Evolutionary conservation across 2,329 filamentous ascomycete species (phyloP), one percentile per base, ranked within the genome.

Genomic region (Cordyceps cicadae): DNA sequence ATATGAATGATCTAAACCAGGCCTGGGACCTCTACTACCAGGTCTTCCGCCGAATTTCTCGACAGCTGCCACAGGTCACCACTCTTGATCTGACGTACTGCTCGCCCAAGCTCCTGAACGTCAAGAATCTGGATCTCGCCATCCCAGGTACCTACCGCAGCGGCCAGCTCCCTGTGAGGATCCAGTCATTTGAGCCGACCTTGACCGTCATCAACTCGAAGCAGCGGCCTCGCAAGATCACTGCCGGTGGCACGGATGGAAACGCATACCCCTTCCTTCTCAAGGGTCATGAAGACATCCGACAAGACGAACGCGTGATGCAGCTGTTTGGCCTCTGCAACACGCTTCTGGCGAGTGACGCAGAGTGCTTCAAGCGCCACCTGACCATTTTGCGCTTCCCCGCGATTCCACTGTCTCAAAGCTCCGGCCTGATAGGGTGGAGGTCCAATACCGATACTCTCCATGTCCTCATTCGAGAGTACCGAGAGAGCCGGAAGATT

Each of bases 1-100:
- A 99, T 70, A 86, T 94, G 63, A 93, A 90, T 53, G 95, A 99
- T 71, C 84, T 99, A 51, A 99, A 97, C 70, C 92, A 96, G 74
- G 94, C 94, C 7, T 99, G 94, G 94, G 95, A 99, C 74, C 83
- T 99, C 15, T 99, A 99, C 75, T 99, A 99, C 75, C 92, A 96
- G 66, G 94, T 97, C 0, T 99, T 99, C 85, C 87, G 92, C 63
- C 90, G 95, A 71, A 97, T 99, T 70, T 89, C 89, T 53, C 85
- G 93, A 64, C 95, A 99, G 74, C 77, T 99, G 53, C 92, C 92
- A 3, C 94, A 97, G 68, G 83, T 99, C 65, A 96, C 92, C 67
- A 90, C 87, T 59, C 82, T 99, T 48, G 95, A 99, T 74, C 80
- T 99, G 67, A 91, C 95, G 64, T 99, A 99, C 73, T 96, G 96